Evolutionary conservation across 208 protist species (phyloP), one percentile per base, ranked within the genome.

Genomic region (Wallacemonas sp.): DNA sequence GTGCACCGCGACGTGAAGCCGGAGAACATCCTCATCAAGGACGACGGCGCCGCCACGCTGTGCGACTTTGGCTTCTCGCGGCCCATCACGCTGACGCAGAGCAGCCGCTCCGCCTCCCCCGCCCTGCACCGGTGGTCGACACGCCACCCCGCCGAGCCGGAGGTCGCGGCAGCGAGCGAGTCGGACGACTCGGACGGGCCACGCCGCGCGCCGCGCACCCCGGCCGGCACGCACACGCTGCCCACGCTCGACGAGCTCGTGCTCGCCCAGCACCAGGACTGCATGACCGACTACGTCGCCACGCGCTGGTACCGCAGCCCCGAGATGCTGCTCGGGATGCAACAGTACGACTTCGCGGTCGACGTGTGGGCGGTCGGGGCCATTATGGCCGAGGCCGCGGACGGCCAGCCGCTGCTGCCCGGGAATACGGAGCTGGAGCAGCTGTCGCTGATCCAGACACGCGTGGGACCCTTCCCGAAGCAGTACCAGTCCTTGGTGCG

Each of bases 1-100:
- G 80, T 98, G n/a, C 94, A 98, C 48, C 79, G 94, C 31, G 94
- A 98, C 55, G 80, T 98, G 31, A 98, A 98, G 65, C 92, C 90
- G n/a, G 89, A 95, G 66, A 98, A 97, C 65, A 87, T 94, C 23
- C 77, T 98, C 25, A 81, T 97, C 4, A 63, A 72, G 25, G 46
- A 80, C 33, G 79, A 96, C 54, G 73, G 67, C 29, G 67, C 67
- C 2, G 76, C 86, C 16, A 76, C 79, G 2, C 73, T 98, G n/a
- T 96, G 90, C 65, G 94, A 97, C 76, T 98, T 98, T 72, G 92
- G 94, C 33, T 91, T 96, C 46, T 91, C 89, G 22, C 73, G 93
- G 7, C 77, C 83, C 2, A 74, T 78, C 23, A 64, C 77, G 29
- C 16, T 64, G 14, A 61, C 48, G n/a, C 29, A 20, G 32, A 62